A percentile compares a stretch with the other conserved stretches of the same genome.
phyloP scores from a whole-genome alignment of 345 rosid genomes.

The Citropsis articulata region DNA sequence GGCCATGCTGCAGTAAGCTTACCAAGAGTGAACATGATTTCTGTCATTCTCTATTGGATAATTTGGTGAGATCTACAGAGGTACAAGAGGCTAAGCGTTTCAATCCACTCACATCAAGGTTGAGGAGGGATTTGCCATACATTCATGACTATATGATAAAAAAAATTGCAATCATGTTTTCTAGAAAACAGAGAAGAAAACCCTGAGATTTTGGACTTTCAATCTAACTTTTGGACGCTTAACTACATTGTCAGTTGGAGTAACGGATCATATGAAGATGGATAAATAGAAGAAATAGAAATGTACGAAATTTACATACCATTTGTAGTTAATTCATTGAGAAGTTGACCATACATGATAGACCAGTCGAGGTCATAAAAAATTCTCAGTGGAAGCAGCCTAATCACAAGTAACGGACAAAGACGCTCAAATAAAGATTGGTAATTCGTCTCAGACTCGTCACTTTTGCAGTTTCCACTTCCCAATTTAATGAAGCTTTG shows the following conservation, averaged over 20 bases:
- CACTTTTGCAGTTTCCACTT: constrained; percentile 26
- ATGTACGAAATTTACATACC: constrained; percentile 35
- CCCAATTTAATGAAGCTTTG: constrained; percentile 36
- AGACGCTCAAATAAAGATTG: constrained; percentile 67
- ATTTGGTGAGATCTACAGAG: not conserved
- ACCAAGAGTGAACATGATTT: not conserved
- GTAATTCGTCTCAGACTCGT: constrained; percentile 35
- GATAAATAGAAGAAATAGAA: constrained; percentile 3
- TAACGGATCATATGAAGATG: not conserved
- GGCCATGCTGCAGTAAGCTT: not conserved
- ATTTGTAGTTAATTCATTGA: constrained; percentile 28
- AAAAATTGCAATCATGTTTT: not conserved
- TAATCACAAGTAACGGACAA: constrained; percentile 79
- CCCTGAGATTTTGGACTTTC: not conserved
- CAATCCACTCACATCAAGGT: not conserved
- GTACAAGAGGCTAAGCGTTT: not conserved
- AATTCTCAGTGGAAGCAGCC: constrained; percentile 80
- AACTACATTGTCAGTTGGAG: not conserved
- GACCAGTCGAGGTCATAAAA: constrained; percentile 54
- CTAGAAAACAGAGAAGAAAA: not conserved
- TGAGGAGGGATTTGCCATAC: not conserved
- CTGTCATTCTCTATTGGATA: not conserved
- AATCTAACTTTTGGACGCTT: not conserved
- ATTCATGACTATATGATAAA: not conserved
- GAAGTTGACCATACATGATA: constrained; percentile 55